A percentile compares a stretch with the other conserved stretches of the same genome.
These are phyloP conservation scores for Wickerhamiella allomyrinae DNA, from an alignment of 805 yeast species.

Conservation along the genomic window DNA sequence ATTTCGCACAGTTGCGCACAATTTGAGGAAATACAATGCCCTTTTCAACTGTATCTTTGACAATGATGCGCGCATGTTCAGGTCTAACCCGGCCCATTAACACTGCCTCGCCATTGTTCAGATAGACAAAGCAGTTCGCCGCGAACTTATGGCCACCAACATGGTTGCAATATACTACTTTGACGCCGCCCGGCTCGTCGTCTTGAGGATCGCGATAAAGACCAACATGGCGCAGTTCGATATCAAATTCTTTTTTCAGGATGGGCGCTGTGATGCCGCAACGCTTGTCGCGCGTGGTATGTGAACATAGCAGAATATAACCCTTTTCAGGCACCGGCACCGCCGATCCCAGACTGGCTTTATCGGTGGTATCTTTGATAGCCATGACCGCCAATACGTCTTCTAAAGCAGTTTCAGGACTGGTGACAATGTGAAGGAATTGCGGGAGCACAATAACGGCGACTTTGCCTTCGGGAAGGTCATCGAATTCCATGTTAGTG, in stretches of 20 bases:
- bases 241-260: conserved; percentile 65
- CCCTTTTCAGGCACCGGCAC: conserved; percentile 14
- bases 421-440: conserved; percentile 24
- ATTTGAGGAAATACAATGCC: conserved; percentile 58
- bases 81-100: conserved; percentile 88
- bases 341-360: conserved; percentile 11
- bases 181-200: conserved; percentile 57
- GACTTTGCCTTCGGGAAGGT: conserved; percentile 7
- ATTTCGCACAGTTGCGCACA: conserved; percentile 36
- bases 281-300: conserved; percentile 76
- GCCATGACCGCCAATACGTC: conserved; percentile 12
- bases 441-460: conserved; percentile 15
- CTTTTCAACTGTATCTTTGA: conserved; percentile 58
- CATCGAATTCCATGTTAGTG: conserved; percentile 17
- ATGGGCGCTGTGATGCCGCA: conserved; percentile 93
- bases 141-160: conserved; percentile 94
- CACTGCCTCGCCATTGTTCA: conserved; percentile 56
- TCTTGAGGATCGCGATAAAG: conserved; percentile 67
- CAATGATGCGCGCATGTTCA: conserved; percentile 52
- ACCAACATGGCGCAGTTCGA: conserved; percentile 54
- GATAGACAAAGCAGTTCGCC: conserved; percentile 72
- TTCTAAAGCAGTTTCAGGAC: conserved; percentile 16
- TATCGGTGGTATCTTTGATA: conserved; percentile 11
- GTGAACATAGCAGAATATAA: conserved; percentile 67
- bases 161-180: conserved; percentile 61